A percentile compares a stretch with the other conserved stretches of the same genome.
These are phyloP conservation scores for Mrakia gelida DNA, from an alignment of 768 basidiomycete species.

Conservation along the genomic window DNA sequence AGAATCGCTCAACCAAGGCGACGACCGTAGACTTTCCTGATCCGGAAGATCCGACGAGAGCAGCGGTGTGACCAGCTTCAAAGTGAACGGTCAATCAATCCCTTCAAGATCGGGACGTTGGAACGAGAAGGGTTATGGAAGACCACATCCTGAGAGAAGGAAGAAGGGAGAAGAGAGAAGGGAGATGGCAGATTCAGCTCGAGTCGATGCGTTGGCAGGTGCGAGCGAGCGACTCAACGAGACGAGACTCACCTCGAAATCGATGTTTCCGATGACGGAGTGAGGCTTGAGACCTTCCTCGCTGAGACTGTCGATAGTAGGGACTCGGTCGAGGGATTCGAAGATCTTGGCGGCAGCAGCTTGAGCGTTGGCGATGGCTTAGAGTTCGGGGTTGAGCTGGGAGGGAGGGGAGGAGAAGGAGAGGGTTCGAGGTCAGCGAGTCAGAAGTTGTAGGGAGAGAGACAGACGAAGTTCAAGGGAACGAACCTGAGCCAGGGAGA, in stretches of 20 bases:
- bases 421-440: no score
- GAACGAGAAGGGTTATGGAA: slow-evolving; percentile 75
- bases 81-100: slow-evolving; percentile 60
- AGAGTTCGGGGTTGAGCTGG: slow-evolving; percentile 75
- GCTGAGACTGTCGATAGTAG: slow-evolving; percentile 74
- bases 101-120: slow-evolving; percentile 61
- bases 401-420: slow-evolving; percentile 47
- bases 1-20: slow-evolving; percentile 79
- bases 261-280: slow-evolving; percentile 64
- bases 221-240: not conserved
- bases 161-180: not conserved
- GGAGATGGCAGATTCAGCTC: not conserved
- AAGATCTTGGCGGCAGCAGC: slow-evolving; percentile 86
- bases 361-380: slow-evolving; percentile 69
- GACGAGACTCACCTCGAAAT: slow-evolving; percentile 58
- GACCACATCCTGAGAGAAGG: slow-evolving; percentile 56
- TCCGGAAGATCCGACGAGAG: slow-evolving; percentile 77
- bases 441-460: no score
- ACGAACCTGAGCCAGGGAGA: no score
- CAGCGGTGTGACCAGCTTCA: slow-evolving; percentile 72
- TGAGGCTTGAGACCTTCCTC: slow-evolving; percentile 65
- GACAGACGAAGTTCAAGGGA: no score
- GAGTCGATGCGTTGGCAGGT: not conserved
- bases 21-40: slow-evolving; percentile 59
- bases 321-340: slow-evolving; percentile 79